Evolutionary conservation across 306 rosid species (phyloP).

Genomic region (Cicer pinnatifidum): DNA sequence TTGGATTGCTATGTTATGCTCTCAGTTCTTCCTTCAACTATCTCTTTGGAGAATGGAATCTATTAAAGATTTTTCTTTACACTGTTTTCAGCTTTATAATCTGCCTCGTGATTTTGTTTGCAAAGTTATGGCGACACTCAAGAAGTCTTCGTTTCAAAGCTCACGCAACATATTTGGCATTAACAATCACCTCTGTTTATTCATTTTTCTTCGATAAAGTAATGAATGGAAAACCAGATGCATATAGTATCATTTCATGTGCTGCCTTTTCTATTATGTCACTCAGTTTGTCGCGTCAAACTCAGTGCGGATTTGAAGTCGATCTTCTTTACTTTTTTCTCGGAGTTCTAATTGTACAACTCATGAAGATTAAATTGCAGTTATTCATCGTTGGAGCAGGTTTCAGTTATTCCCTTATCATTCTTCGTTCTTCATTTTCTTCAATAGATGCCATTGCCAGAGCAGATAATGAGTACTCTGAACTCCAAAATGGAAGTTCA

Average conservation of each 20-base stretch:
- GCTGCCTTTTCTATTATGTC: constrained; percentile 32
- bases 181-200: not conserved
- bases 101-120: not conserved
- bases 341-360: constrained; percentile 9
- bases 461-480: not conserved
- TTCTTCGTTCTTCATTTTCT: constrained; percentile 10
- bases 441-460: not conserved
- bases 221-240: constrained; percentile 19
- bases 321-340: constrained; percentile 33
- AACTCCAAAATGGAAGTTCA: not conserved
- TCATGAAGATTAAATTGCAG: constrained; percentile 29
- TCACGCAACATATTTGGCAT: not conserved
- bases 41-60: constrained; percentile 34
- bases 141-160: not conserved
- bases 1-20: constrained; percentile 25
- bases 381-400: not conserved
- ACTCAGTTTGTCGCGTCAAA: constrained; percentile 9
- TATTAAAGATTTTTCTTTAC: constrained; percentile 11
- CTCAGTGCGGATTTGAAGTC: constrained; percentile 9
- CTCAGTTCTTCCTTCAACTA: constrained; percentile 32
- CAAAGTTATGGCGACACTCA: not conserved
- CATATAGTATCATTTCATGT: constrained; percentile 13
- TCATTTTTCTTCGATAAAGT: not conserved
- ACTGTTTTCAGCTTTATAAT: not conserved
- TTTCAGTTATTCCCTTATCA: not conserved